Conservation (phyloP, 805 yeast genomes). For the Candida andamanensis region DNA sequence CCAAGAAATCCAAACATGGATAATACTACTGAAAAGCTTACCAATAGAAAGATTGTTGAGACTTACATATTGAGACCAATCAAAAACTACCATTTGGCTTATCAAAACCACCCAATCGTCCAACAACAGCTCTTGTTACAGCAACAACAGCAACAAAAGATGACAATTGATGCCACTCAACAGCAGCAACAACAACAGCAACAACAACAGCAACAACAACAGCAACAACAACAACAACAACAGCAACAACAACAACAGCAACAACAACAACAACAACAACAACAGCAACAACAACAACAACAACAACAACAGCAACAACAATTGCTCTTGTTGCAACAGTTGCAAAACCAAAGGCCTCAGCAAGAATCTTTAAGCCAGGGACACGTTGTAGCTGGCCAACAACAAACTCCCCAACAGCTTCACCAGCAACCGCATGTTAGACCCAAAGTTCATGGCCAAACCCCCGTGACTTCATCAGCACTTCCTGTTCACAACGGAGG, state of each 20-base stretch:
- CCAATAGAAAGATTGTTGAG: constrained; percentile 39
- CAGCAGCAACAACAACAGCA: constrained; percentile 8
- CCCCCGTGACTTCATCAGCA: constrained; percentile 26
- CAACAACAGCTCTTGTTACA: constrained; percentile 31
- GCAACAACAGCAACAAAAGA: constrained; percentile 27
- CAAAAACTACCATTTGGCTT: constrained; percentile 42
- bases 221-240: constrained; percentile 24
- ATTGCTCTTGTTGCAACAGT: constrained; percentile 9
- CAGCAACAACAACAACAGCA: constrained; percentile 12
- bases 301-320: constrained; percentile 10
- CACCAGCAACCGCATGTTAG: constrained; percentile 9
- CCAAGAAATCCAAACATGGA: constrained; percentile 21
- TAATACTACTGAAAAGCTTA: constrained; percentile 29
- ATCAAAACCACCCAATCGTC: constrained; percentile 37
- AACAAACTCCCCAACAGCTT: constrained; percentile 9
- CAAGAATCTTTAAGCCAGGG: no score
- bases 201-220: constrained; percentile 6
- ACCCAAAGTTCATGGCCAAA: constrained; percentile 11
- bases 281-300: constrained; percentile 15
- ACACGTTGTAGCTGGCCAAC: constrained; percentile 14
- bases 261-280: constrained; percentile 19
- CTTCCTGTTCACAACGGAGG: constrained; percentile 9
- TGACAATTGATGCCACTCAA: constrained; percentile 5
- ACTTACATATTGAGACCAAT: constrained; percentile 35
- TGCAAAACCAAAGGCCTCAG: constrained; percentile 8